Evolutionary conservation across 495 filamentous ascomycete species (phyloP).

Genomic region (Sphaerosporella brunnea): DNA sequence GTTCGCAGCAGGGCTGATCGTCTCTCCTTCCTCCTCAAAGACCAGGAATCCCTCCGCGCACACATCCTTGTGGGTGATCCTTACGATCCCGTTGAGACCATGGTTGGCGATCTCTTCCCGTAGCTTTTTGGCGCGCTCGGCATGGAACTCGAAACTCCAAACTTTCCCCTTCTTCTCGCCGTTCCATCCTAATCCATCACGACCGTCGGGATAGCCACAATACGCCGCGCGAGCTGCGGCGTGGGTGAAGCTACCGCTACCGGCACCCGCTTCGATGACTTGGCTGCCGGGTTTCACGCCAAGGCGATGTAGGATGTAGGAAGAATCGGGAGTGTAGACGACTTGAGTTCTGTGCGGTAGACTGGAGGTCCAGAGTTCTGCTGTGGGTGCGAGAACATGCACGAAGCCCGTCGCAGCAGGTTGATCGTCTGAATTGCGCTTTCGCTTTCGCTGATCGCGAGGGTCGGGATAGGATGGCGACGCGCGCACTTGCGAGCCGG

Average conservation of each 20-base stretch:
- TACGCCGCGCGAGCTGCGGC: constrained; percentile 75
- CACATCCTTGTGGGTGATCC: constrained; percentile 81
- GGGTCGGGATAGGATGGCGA: constrained; percentile 42
- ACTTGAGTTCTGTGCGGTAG: constrained; percentile 92
- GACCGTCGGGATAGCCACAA: constrained; percentile 46
- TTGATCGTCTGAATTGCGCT: constrained; percentile 27
- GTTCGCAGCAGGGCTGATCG: constrained; percentile 45
- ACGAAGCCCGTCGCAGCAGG: constrained; percentile 51
- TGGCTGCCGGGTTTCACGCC: constrained; percentile 60
- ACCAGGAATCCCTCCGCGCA: constrained; percentile 71
- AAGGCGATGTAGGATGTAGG: constrained; percentile 78
- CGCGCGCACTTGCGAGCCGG: constrained; percentile 80
- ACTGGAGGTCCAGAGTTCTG: constrained; percentile 78
- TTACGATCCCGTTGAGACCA: constrained; percentile 50
- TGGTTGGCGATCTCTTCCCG: constrained; percentile 57
- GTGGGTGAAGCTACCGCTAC: constrained; percentile 90
- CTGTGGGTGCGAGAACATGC: constrained; percentile 77
- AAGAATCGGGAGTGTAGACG: constrained; percentile 94
- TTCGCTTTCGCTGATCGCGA: constrained; percentile 36
- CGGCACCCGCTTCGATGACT: constrained; percentile 84
- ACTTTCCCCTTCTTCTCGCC: constrained; percentile 43
- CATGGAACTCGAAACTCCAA: constrained; percentile 87
- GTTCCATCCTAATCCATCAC: constrained; percentile 9
- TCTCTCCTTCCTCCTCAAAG: constrained; percentile 27
- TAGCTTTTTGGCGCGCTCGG: constrained; percentile 53